Base-by-base conservation (phyloP, 345 rosid species). In the Populus ilicifolia region DNA sequence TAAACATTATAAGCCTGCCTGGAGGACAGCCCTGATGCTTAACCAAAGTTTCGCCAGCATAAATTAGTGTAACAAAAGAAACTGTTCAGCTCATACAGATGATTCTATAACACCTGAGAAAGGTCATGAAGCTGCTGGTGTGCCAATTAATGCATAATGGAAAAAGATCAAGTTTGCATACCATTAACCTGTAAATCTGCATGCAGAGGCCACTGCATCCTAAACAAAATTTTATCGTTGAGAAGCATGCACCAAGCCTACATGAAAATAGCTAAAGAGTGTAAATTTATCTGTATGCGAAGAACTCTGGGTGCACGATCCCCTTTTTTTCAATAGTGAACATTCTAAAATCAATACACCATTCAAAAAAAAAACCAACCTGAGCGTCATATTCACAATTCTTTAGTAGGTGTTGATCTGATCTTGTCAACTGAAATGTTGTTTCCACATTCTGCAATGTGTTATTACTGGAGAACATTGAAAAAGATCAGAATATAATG, bases 191-290 rank as follows among this genome's bases (percentile, higher is more conserved):
- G 74, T 38, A 83, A 77, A 17, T 77, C 73, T 65, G 77, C 78
- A 54, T 35, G 25, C 35, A 23, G 78, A 21, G 83, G 86, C 86
- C 86, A 83, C 38, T 83, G 86, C 78, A 83, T 80, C 77, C 86
- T 80, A 74, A 77, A 83, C 18, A 70, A 36, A 29, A 83, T 83
- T 59, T 74, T 77, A 56, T 83, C 86, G 56, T 77, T 74, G n/a
- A 83, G 73, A 67, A 83, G 86, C 77, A 83, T 80, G 59, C 86
- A 80, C 83, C 86, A 83, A 56, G 80, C 86, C 86, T 83, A 50
- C 67, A 48, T 18, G n/a, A 72, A 21, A 70, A 48, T 21, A 74
- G 36, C 72, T 69, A 23, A 8, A 69, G 44, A 30, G 21, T 35
- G 25, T 41, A 69, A 56, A 56, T 21, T 35, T 35, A 10, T 11